Base-by-base conservation (phyloP, 768 basidiomycete genomes). In the Serendipita sp. region DNA sequence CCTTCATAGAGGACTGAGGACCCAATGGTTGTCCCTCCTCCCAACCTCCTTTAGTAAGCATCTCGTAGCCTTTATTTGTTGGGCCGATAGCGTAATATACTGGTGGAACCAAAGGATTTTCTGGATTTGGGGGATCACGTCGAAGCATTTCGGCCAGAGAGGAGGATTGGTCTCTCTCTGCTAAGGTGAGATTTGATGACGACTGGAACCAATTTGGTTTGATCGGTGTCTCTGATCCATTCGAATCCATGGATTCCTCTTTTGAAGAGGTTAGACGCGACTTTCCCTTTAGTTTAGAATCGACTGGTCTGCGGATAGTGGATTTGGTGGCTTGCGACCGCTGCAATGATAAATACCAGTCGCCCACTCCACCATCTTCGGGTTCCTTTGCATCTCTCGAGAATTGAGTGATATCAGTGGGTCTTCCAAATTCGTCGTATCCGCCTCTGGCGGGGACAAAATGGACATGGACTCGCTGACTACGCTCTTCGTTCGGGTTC, bases 11-110 rank as follows among this genome's bases (percentile, higher is more conserved):
- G 18, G 2, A 11, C 56, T 10, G 10, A 11, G 56, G 56, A 34
- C 56, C 56, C 28, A 60, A 35, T n/a, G 56, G 56, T 38, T 60
- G 56, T 60, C 56, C 56, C 35, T 60, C 56, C 35, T 60, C 56
- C 56, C 56, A 60, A 60, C 56, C 56, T 11, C 36, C 30, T 32
- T 38, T 60, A n/a, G 56, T 34, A 8, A 60, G 56, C 56, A 60
- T 60, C 56, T 60, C 56, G 34, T 60, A 60, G 28, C 56, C 56
- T 8, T 36, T 28, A 18, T 60, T 60, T 10, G 18, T n/a, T 4
- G 56, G 28, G 8, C 56, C 56, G 10, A 60, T 28, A 18, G 56
- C 56, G 18, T 60, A 60, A 38, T 60, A 60, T n/a, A 60, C 56
- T 11, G 56, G 56, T 60, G 56, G 56, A 10, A 38, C 56, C 10